Conservation (phyloP, 352 stramenopile genomes). For the Phytopythium ostracodes region DNA sequence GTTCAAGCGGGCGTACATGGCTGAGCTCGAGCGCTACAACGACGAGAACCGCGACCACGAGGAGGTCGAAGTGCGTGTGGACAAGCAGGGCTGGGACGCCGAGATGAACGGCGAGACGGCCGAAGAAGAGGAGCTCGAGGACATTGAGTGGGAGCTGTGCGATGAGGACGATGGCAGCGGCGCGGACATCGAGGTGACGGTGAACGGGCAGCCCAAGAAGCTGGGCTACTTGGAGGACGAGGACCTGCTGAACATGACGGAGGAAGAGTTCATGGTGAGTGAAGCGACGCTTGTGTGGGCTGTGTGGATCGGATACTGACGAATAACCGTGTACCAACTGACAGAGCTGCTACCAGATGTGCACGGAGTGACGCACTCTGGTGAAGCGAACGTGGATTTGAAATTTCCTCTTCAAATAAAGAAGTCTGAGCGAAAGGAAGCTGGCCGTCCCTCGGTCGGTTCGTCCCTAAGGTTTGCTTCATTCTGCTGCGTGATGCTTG, state of each 20-base stretch:
- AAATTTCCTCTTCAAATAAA: conserved; percentile 3
- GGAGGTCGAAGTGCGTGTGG: conserved; percentile 75
- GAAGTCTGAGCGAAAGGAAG: not conserved
- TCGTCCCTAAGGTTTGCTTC: conserved; percentile 1
- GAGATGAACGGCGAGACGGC: conserved; percentile 71
- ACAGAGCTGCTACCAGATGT: conserved; percentile 75
- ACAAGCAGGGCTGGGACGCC: conserved; percentile 80
- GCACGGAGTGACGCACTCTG: conserved; percentile 6
- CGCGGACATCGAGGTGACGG: conserved; percentile 51
- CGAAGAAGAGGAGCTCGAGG: conserved; percentile 78
- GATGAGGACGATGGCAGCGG: conserved; percentile 44
- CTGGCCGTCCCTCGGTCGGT: not conserved
- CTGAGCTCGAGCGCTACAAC: conserved; percentile 83
- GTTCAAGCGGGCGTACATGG: conserved; percentile 80
- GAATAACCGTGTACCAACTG: too few relatives aligned
- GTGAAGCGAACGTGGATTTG: not conserved
- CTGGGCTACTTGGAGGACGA: conserved; percentile 72
- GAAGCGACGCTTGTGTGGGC: not conserved
- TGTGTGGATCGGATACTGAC: conserved; percentile 1
- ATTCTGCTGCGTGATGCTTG: not conserved
- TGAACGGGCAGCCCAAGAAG: conserved; percentile 61
- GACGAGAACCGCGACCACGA: conserved; percentile 74
- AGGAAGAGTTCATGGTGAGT: conserved; percentile 82
- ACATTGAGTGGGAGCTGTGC: conserved; percentile 85
- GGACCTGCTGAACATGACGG: conserved; percentile 79